Evolutionary conservation across 2,329 filamentous ascomycete genomes (phyloP), one percentile per base, ranked within the genome.

Genomic region (Byssothecium circinans): DNA sequence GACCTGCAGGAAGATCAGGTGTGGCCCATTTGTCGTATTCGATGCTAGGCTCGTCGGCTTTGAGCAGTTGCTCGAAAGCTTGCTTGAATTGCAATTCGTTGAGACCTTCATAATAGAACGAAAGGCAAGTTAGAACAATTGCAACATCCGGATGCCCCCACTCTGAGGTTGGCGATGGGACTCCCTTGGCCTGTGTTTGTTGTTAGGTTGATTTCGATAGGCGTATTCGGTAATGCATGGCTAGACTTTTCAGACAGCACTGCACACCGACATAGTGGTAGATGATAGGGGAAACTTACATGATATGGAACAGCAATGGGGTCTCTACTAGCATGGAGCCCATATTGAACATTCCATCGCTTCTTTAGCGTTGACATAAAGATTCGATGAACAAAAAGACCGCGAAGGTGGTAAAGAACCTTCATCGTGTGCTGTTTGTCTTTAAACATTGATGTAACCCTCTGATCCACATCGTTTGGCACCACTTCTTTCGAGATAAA

Each of bases 101-200:
- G 0, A 88, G 61, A 0, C 84, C 85, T 2, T 75, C 62, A 35
- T 86, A 84, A 53, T 88, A 88, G 53, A 85, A 87, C 0, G 82
- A 76, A 0, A 88, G 65, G 25, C 60, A 65, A 2, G 68, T 70
- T 23, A 71, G 41, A n/a, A 66, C 53, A 29, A 71, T 70, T 1
- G 64, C 60, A 1, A 69, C 84, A 61, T 90, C 81, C 0, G 85
- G 84, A 53, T 90, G 85, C 0, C 85, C 84, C 64, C 79, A 90
- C 60, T 90, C 86, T 0, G 85, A 80, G 6, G 81, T 77, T 1
- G 81, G 78, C 0, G 78, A 80, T 0, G 86, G 85, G 0, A 80
- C 75, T 1, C 84, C 86, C 50, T 89, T 87, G 0, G 85, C n/a
- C n/a, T n/a, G n/a, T n/a, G n/a, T n/a, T n/a, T n/a, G n/a, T n/a